A percentile compares a stretch with the other conserved stretches of the same genome.
Conservation (phyloP, 1,284 basidiomycete species). For the Phellinidium pouzarii region DNA sequence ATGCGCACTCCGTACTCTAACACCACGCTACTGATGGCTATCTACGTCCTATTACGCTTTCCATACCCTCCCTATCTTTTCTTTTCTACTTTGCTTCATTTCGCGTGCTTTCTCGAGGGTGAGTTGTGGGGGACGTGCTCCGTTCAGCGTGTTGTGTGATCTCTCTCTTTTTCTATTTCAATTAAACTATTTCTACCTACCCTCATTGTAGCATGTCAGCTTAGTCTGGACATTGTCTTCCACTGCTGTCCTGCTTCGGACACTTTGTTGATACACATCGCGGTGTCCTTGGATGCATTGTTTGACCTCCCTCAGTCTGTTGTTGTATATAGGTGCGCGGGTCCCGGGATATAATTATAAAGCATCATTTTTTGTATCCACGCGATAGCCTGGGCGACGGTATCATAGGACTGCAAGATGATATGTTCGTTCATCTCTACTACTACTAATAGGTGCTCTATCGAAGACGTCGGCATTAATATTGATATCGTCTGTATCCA, state of each 20-base stretch:
- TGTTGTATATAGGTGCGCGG: not conserved
- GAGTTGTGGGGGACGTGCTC: too few species aligned
- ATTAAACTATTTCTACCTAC: slow-evolving; percentile 10
- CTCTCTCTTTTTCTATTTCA: not conserved
- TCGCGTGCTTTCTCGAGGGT: not conserved
- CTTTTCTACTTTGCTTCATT: not conserved
- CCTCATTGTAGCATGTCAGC: slow-evolving; percentile 10
- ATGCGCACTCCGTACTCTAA: not conserved
- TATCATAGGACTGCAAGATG: too few species aligned
- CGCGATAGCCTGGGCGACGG: not conserved
- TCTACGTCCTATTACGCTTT: slow-evolving; percentile 15
- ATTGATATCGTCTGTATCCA: too few species aligned
- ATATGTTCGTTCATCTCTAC: too few species aligned
- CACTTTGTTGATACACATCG: not conserved
- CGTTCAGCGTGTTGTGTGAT: not conserved
- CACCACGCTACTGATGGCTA: slow-evolving; percentile 10
- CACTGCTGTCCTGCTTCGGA: not conserved
- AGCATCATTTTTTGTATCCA: not conserved
- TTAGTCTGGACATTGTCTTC: slow-evolving; percentile 1
- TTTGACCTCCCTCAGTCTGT: not conserved
- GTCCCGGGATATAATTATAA: not conserved
- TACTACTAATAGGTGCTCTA: too few species aligned
- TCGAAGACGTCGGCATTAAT: not conserved
- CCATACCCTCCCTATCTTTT: slow-evolving; percentile 9
- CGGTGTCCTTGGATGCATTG: not conserved